Evolutionary conservation across 148 eudicot species (phyloP), one percentile per base, ranked within the genome.

Genomic region (Chenopodium quinoa): DNA sequence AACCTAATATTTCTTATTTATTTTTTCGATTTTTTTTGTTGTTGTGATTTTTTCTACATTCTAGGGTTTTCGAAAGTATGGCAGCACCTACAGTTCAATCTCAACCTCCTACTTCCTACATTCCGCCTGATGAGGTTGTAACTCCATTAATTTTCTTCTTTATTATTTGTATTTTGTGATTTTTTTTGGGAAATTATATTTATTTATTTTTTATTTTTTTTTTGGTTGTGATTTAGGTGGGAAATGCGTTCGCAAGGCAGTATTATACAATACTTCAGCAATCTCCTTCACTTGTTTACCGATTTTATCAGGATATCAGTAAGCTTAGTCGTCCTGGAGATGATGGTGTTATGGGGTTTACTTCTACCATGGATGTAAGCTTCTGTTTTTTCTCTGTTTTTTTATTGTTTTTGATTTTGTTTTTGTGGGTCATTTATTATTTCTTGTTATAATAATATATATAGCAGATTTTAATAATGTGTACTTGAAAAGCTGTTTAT

Each of bases 261-360:
- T 96, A 92, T 71, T 96, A 91, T 65, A 69, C 87, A 7, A 90
- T 93, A 82, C 90, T 91, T 81, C 90, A 91, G 72, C 89, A 87
- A 37, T 91, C 99, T 6, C 98, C 98, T 1, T 90, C 50, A 37
- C 81, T 87, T 4, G 97, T 90, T 77, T 79, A 87, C 82, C 86
- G 88, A 47, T 96, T 96, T 85, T 96, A 96, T 75, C 90, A 90
- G 89, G 94, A 93, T 71, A 78, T 68, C 34, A 96, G 99, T 82
- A 88, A 87, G 85, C 83, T 93, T 62, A 92, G 97, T 63, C 97
- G 95, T 20, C 85, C 90, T 0, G 94, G 85, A 7, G 85, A 77
- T 14, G 84, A 85, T 83, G 92, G 91, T 29, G 7, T 79, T 32
- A 89, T 92, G 92, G 77, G 84, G 77, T 75, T 83, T 81, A 91